phyloP scores from a whole-genome alignment of 306 rosid genomes.

The Pterocarpus santalinus region DNA sequence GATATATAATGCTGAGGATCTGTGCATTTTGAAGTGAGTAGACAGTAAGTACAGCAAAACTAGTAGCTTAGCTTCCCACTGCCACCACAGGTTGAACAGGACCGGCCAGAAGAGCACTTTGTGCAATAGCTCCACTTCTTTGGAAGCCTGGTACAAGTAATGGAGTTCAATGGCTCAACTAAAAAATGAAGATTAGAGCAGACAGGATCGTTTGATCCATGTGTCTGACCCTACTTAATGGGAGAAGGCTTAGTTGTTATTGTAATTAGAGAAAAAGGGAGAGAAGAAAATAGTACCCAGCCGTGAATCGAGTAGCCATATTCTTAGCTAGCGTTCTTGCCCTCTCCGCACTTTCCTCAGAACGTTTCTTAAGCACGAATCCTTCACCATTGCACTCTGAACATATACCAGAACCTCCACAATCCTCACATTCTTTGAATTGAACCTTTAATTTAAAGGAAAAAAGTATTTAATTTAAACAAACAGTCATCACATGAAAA shows the following conservation, averaged over 20 bases:
- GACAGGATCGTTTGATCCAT: neutral
- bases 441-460: constrained; percentile 60
- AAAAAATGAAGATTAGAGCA: constrained; percentile 25
- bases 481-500: constrained; percentile 39
- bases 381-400: constrained; percentile 97
- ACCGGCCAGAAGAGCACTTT: constrained; percentile 85
- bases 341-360: constrained; percentile 78
- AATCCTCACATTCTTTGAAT: constrained; percentile 68
- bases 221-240: no score
- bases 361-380: constrained; percentile 78
- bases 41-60: constrained; percentile 39
- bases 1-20: constrained; percentile 11
- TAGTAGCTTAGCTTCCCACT: constrained; percentile 73
- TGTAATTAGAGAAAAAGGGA: neutral
- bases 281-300: constrained; percentile 60
- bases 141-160: constrained; percentile 73
- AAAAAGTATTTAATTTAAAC: constrained; percentile 30
- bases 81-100: constrained; percentile 82
- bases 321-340: constrained; percentile 77
- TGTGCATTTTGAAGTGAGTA: neutral
- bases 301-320: constrained; percentile 89
- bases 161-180: constrained; percentile 36
- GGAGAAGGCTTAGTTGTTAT: no score
- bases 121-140: constrained; percentile 98
- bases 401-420: constrained; percentile 92